Evolutionary conservation across 768 basidiomycete species (phyloP).

Genomic region (Pulveroboletus sp.): DNA sequence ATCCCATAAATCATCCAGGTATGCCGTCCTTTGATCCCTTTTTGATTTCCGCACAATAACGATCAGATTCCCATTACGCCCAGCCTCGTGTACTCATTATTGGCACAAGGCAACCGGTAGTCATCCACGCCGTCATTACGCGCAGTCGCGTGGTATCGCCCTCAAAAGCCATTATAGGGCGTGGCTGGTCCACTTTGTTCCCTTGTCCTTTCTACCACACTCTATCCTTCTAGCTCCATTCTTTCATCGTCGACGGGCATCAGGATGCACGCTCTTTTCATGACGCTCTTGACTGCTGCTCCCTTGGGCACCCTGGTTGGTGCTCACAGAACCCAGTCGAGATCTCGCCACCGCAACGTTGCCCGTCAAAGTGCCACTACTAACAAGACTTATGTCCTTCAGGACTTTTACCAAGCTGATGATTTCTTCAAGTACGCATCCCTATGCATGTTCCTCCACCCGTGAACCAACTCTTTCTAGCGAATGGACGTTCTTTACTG

Average conservation of each 20-base stretch:
- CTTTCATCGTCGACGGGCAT: constrained; percentile 8
- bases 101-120: constrained; percentile 18
- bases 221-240: constrained; percentile 3
- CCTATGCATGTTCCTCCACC: neutral
- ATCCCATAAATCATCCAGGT: neutral
- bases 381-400: constrained; percentile 33
- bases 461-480: constrained; percentile 33
- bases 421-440: constrained; percentile 57
- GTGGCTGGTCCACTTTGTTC: neutral
- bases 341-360: constrained; percentile 30
- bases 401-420: constrained; percentile 46
- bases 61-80: constrained; percentile 1
- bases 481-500: constrained; percentile 65
- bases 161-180: constrained; percentile 4
- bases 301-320: constrained; percentile 38
- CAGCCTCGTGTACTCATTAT: constrained; percentile 7
- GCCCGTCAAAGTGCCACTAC: constrained; percentile 14
- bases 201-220: neutral
- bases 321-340: constrained; percentile 24
- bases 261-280: constrained; percentile 33
- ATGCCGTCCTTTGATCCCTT: neutral
- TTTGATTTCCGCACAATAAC: constrained; percentile 8
- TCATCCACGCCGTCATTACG: neutral
- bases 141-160: constrained; percentile 4
- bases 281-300: constrained; percentile 30